A percentile compares a stretch with the other conserved stretches of the same genome.
phyloP scores from a whole-genome alignment of 768 basidiomycete species.

The Lepiota brunneoincarnata region DNA sequence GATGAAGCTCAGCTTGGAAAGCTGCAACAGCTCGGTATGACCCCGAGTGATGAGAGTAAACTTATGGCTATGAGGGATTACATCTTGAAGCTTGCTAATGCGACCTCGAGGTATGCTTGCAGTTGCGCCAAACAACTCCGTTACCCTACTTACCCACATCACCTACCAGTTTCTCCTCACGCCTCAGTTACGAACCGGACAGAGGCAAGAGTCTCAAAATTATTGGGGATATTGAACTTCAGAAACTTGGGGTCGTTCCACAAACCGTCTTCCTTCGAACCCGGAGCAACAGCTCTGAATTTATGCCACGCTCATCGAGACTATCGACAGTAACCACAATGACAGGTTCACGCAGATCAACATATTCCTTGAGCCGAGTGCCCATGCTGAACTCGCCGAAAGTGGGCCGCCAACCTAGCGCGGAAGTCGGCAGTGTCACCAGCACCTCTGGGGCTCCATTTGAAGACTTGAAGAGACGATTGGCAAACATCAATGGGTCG shows the following conservation, averaged over 20 bases:
- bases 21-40: conserved; percentile 88
- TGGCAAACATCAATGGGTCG: conserved; percentile 76
- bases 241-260: conserved; percentile 85
- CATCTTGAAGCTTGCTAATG: conserved; percentile 78
- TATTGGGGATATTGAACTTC: conserved; percentile 70
- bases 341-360: conserved; percentile 7
- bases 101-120: conserved; percentile 62
- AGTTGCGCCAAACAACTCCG: background rate
- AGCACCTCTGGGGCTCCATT: conserved; percentile 53
- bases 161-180: conserved; percentile 57
- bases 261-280: conserved; percentile 86
- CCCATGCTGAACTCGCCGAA: conserved; percentile 50
- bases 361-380: conserved; percentile 27
- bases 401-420: conserved; percentile 44
- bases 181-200: conserved; percentile 61
- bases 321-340: conserved; percentile 28
- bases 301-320: conserved; percentile 29
- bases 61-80: conserved; percentile 88
- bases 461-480: conserved; percentile 73
- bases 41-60: conserved; percentile 76
- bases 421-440: conserved; percentile 31
- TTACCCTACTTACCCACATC: background rate
- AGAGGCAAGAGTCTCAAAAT: conserved; percentile 61
- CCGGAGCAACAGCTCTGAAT: conserved; percentile 36
- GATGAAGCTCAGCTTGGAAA: conserved; percentile 76